Evolutionary conservation across 225 moss, liverwort and hornwort genomes (phyloP), one percentile per base, ranked within the genome.

Genomic region (Climacium dendroides): DNA sequence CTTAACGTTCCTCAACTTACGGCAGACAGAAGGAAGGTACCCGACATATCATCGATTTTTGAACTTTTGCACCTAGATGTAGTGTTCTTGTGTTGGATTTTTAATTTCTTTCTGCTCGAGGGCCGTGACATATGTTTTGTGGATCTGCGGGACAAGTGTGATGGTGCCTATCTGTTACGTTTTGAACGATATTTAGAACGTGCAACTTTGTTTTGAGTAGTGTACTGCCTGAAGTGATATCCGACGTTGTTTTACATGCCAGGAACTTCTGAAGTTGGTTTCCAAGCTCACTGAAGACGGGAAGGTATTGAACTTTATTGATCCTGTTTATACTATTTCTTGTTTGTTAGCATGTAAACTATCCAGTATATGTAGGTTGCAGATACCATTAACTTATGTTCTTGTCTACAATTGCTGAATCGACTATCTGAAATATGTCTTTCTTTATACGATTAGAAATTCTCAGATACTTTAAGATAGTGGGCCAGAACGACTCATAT

Each of bases 1-100:
- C 94, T 97, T 61, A 99, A 95, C 79, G 91, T 99, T 89, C 97
- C 99, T 80, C 96, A 95, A 87, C 95, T 99, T 17, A 96, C 97
- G 66, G 89, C 94, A 74, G 97, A 96, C 80, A 95, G 97, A 85
- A 94, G 96, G 87, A 97, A 99, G 97, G 98, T 97, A 90, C 76
- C 28, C 24, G n/a, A 45, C 20, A 35, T 58, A 20, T 61, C 10
- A 45, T 82, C 17, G 55, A 83, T 81, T 41, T 30, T 41, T 76
- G 55, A 84, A 63, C 70, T 80, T 83, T 70, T 48, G 67, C 47
- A 69, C 25, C 37, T 65, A 30, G 65, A 83, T 65, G 50, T 65
- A 73, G 41, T 74, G 48, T 88, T 88, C 39, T 13, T 77, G 43
- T 87, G 70, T 45, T 89, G 53, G 39, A 83, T 45, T 63, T 80